Base-by-base conservation (phyloP, 768 basidiomycete genomes). In the Leccinum variicolor region DNA sequence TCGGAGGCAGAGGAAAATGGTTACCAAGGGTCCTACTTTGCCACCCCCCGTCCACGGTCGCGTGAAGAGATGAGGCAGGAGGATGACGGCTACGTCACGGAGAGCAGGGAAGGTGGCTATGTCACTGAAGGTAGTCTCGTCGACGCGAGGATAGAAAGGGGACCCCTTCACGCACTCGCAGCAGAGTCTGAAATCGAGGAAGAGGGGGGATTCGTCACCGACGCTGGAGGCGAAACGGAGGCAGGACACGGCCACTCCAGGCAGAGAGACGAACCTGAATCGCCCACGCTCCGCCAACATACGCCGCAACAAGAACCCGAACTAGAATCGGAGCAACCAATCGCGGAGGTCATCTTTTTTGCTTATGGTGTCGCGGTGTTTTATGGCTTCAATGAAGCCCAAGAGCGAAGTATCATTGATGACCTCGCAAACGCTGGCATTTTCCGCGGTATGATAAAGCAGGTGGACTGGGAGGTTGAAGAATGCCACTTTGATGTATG, bases 311-410 rank as follows among this genome's bases (percentile, higher is more conserved):
- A 41, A 33, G 36, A 54, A 10, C 47, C n/a, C 14, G 60, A 58
- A 13, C 53, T 21, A 53, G 68, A 67, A 8, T 7, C 51, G n/a
- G 52, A 56, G 41, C 79, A 81, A 9, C 80, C 83, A 15, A 77
- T 87, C 34, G 90, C 85, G 0, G 90, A 92, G 66, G 87, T 81
- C 0, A 79, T 92, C 8, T 90, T 92, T 69, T 92, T 93, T 58
- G 82, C 85, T 34, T 92, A 96, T 68, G 95, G 95, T 17, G 95
- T 97, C 1, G 85, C 84, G 0, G 94, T 97, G 1, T 97, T 97
- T 73, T 94, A 94, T 69, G 95, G 95, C 1, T 78, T 98, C 53
- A 73, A 79, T 3, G 93, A 94, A 67, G 68, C 74, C 4, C 85
- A 95, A 67, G 95, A 98, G 74, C 80, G 78, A 57, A 84, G 85